Percentiles rank a stretch among this genome's conserved stretches.
These are phyloP conservation scores for Apophysomyces sp. DNA, from an alignment of 371 early-diverging fungal species.

Conservation along the genomic window DNA sequence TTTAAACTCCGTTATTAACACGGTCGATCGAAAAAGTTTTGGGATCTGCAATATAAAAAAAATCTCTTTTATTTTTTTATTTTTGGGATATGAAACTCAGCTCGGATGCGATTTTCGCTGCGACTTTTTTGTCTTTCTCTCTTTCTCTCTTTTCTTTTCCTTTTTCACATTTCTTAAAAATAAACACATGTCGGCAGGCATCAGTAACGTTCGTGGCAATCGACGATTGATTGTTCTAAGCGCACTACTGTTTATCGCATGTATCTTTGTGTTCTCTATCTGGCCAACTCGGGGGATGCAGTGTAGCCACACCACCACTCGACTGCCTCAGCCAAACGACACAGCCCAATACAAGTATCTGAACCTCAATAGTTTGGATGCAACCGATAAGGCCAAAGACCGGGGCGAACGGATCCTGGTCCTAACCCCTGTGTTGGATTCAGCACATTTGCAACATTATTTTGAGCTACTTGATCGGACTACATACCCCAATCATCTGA, in stretches of 20 bases:
- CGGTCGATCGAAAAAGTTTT: background rate
- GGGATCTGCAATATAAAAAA: background rate
- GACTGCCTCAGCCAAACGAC: background rate
- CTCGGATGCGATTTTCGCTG: background rate
- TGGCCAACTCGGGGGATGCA: slow-evolving; percentile 7
- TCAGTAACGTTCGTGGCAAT: slow-evolving; percentile 15
- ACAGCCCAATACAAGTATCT: slow-evolving; percentile 8
- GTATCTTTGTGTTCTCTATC: slow-evolving; percentile 3
- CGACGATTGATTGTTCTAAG: slow-evolving; percentile 7
- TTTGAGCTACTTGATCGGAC: slow-evolving; percentile 41
- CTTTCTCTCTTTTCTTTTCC: slow-evolving; percentile 1
- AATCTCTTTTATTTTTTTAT: background rate
- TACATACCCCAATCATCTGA: slow-evolving; percentile 40
- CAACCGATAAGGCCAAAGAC: slow-evolving; percentile 8
- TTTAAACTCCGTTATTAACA: no score
- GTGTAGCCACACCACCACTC: slow-evolving; percentile 5
- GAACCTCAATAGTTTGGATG: slow-evolving; percentile 18
- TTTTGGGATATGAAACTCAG: background rate
- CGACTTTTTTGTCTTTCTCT: background rate
- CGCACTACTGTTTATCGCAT: slow-evolving; percentile 3
- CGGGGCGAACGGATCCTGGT: slow-evolving; percentile 22
- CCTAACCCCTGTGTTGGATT: slow-evolving; percentile 36
- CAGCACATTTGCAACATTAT: slow-evolving; percentile 38
- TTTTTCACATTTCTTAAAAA: slow-evolving; percentile 3
- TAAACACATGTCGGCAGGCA: background rate